Evolutionary conservation across 2,329 filamentous ascomycete genomes (phyloP), one percentile per base, ranked within the genome.

Genomic region (Iodosphaeria phyllophila): DNA sequence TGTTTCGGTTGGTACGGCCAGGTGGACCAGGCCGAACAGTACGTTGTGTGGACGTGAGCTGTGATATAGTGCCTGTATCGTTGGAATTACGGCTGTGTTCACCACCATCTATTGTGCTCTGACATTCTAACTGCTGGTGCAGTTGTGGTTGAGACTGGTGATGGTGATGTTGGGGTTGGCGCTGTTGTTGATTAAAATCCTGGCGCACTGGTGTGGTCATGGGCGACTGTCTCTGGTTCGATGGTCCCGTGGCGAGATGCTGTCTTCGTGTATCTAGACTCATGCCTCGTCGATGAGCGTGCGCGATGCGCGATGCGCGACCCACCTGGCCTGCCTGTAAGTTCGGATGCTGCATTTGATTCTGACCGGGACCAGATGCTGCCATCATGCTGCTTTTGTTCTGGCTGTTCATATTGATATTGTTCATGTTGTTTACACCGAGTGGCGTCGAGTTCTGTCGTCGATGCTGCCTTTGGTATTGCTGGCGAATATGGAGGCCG

Each of bases 401-500:
- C 50, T 48, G 56, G 58, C 49, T 53, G 58, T 51, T 66, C 58
- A 30, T 60, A 46, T 53, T 65, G 30, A 54, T 56, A 54, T 72
- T 68, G 64, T 72, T 76, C 47, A 69, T 65, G 42, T 70, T 68
- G 49, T 86, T 78, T 54, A 79, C 78, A 48, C 65, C 67, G 51
- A 65, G 68, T 35, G 79, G 78, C 45, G 78, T 86, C 43, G 83
- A 92, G 44, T 79, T 74, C 60, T 92, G 82, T 56, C 83, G 76
- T 51, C 79, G 68, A 57, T 92, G 82, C 54, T 70, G 64, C 56
- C 69, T 19, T n/a, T n/a, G n/a, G n/a, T n/a, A n/a, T 16, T 14
- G 68, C 50, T 73, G 68, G 51, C 72, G 72, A 52, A 65, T 64
- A 49, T 79, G 73, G 59, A 80, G 69, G 60, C 61, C 71, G 55